Evolutionary conservation across 2,329 filamentous ascomycete genomes (phyloP).

Genomic region (Beauveria brongniartii): DNA sequence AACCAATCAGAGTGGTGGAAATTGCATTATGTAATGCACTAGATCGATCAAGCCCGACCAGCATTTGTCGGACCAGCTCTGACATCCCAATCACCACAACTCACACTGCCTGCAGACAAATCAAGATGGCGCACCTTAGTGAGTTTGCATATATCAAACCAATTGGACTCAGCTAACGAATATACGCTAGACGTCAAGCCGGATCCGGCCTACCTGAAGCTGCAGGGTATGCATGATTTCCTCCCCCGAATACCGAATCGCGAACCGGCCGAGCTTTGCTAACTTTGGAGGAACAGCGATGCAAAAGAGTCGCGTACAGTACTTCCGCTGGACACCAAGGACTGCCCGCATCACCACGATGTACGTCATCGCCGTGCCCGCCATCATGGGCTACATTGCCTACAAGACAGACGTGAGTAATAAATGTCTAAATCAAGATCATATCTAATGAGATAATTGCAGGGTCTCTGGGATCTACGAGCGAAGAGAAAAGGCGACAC

Average conservation of each 20-base stretch:
- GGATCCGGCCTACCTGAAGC: constrained; percentile 34
- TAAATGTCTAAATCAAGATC: neutral
- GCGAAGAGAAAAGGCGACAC: constrained; percentile 84
- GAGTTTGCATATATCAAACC: constrained; percentile 11
- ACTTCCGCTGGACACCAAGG: constrained; percentile 86
- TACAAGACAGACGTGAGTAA: constrained; percentile 78
- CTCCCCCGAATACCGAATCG: constrained; percentile 5
- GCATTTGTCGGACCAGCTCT: constrained; percentile 17
- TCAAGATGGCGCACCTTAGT: constrained; percentile 34
- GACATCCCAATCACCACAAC: constrained; percentile 19
- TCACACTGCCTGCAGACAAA: constrained; percentile 17
- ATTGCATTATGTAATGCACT: constrained; percentile 15
- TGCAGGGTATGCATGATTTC: constrained; percentile 28
- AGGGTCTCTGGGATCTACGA: constrained; percentile 82
- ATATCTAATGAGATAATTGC: constrained; percentile 18
- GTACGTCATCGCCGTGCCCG: constrained; percentile 67
- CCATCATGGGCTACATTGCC: constrained; percentile 59
- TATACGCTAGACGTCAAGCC: constrained; percentile 29
- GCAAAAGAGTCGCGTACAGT: constrained; percentile 78
- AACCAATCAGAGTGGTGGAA: neutral
- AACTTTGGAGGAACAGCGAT: constrained; percentile 53
- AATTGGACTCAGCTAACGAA: constrained; percentile 19
- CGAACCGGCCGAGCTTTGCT: constrained; percentile 11
- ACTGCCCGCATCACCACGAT: constrained; percentile 73
- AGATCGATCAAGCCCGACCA: neutral